Evolutionary conservation across 176 grass and related monocot genomes (phyloP).

Genomic region (Eleusine coracana): DNA sequence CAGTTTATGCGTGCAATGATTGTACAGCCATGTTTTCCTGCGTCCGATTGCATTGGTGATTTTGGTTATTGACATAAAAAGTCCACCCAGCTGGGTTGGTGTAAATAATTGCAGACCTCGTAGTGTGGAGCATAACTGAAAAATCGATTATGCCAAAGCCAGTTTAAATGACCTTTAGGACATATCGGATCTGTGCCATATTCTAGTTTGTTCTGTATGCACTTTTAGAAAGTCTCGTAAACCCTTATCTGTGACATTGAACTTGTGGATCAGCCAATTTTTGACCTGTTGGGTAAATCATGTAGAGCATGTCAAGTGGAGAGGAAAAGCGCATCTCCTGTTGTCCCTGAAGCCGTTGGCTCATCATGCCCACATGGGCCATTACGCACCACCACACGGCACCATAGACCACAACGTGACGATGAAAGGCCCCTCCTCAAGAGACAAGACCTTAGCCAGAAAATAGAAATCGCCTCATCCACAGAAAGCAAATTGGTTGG

Average conservation of each 20-base stretch:
- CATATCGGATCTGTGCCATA: neutral
- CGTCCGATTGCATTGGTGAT: neutral
- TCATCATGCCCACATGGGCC: conserved; percentile 31
- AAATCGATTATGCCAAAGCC: neutral
- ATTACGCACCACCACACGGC: neutral
- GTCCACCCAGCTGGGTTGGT: neutral
- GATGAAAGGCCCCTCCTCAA: neutral
- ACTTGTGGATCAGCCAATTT: neutral
- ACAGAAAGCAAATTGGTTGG: too few relatives aligned
- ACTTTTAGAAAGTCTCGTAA: neutral
- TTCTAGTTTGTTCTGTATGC: neutral
- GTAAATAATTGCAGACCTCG: neutral
- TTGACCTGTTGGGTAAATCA: neutral
- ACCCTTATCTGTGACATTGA: neutral
- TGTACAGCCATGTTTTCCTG: conserved; percentile 35
- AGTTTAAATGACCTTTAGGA: neutral
- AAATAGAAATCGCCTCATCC: too few relatives aligned
- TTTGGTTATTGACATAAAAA: neutral
- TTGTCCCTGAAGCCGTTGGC: conserved; percentile 31
- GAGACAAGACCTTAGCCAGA: neutral
- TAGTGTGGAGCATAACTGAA: neutral
- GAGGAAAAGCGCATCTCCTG: neutral
- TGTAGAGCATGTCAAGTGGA: neutral
- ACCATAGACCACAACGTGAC: neutral
- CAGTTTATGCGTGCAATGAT: neutral